Conservation (phyloP, 495 filamentous ascomycete genomes). For the Talaromyces adpressus region DNA sequence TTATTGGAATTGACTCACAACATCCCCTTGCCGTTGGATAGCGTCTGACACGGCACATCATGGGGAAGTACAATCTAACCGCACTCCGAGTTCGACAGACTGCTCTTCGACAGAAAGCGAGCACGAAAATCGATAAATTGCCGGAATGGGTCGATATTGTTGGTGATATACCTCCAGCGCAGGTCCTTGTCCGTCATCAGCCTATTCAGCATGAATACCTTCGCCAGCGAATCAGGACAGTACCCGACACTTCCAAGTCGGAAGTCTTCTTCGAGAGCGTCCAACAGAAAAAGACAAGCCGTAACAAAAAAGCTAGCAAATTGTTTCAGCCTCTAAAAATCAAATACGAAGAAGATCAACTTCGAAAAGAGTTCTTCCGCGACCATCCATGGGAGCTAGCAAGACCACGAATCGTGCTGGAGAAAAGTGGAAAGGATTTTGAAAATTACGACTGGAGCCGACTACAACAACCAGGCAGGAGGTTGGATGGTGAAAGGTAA, state of each 20-base stretch:
- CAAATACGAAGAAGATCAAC: constrained; percentile 75
- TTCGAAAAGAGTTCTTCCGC: constrained; percentile 74
- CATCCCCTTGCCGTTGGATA: neutral
- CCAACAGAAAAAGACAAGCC: constrained; percentile 27
- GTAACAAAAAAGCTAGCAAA: constrained; percentile 57
- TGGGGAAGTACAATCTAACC: constrained; percentile 68
- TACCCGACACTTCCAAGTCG: constrained; percentile 23
- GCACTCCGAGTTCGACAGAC: constrained; percentile 66
- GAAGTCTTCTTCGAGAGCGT: constrained; percentile 30
- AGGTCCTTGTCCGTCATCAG: constrained; percentile 63
- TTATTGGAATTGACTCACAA: neutral
- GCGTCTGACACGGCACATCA: constrained; percentile 18
- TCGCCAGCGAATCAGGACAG: constrained; percentile 37
- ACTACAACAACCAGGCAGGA: constrained; percentile 70
- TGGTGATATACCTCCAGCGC: constrained; percentile 67
- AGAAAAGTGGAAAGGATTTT: constrained; percentile 77
- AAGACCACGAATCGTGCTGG: constrained; percentile 74
- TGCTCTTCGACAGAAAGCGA: constrained; percentile 49
- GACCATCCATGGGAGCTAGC: constrained; percentile 98
- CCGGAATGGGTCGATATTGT: constrained; percentile 77
- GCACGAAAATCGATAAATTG: constrained; percentile 36
- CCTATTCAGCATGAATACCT: constrained; percentile 59
- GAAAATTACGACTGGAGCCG: constrained; percentile 74
- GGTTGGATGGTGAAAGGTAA: constrained; percentile 81
- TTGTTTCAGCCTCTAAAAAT: constrained; percentile 75